A percentile compares a stretch with the other conserved stretches of the same genome.
Conservation (phyloP, 2,329 filamentous ascomycete genomes). For the Hypoxylon sp. region DNA sequence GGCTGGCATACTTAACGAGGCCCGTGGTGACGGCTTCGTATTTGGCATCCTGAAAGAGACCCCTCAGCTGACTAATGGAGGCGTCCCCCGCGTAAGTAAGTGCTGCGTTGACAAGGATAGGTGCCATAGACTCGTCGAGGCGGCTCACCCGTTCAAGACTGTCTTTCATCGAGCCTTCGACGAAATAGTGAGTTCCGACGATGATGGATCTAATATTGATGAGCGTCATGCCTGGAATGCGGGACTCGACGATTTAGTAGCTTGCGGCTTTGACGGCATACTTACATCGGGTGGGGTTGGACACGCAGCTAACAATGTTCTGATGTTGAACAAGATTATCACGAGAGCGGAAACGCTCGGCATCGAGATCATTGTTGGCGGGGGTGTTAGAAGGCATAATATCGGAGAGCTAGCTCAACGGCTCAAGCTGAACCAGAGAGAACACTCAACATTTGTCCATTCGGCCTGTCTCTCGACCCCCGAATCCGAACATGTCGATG, state of each 20-base stretch:
- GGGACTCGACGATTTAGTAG: constrained; percentile 57
- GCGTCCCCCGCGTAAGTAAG: constrained; percentile 33
- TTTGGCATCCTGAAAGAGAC: constrained; percentile 63
- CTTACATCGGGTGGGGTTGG: constrained; percentile 68
- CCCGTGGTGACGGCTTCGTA: constrained; percentile 69
- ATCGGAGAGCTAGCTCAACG: constrained; percentile 50
- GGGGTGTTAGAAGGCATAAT: constrained; percentile 65
- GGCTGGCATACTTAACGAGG: constrained; percentile 56
- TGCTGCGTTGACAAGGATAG: constrained; percentile 59
- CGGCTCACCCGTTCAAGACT: constrained; percentile 61
- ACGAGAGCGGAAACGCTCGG: constrained; percentile 41
- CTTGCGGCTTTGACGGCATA: constrained; percentile 65
- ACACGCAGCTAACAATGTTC: constrained; percentile 58
- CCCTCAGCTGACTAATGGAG: not conserved
- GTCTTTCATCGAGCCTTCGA: constrained; percentile 73
- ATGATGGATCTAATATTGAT: constrained; percentile 5
- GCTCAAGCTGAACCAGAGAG: constrained; percentile 49
- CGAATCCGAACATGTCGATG: constrained; percentile 48
- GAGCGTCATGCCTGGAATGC: constrained; percentile 39
- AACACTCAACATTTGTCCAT: constrained; percentile 61
- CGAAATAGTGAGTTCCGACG: constrained; percentile 56
- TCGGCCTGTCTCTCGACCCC: constrained; percentile 60
- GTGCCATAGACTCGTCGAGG: constrained; percentile 59
- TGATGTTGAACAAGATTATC: constrained; percentile 57
- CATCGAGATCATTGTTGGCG: constrained; percentile 67